Percentiles rank a stretch among this genome's conserved stretches.
Evolutionary conservation across 2,329 filamentous ascomycete genomes (phyloP).

Genomic region (Pseudogymnoascus sp.): DNA sequence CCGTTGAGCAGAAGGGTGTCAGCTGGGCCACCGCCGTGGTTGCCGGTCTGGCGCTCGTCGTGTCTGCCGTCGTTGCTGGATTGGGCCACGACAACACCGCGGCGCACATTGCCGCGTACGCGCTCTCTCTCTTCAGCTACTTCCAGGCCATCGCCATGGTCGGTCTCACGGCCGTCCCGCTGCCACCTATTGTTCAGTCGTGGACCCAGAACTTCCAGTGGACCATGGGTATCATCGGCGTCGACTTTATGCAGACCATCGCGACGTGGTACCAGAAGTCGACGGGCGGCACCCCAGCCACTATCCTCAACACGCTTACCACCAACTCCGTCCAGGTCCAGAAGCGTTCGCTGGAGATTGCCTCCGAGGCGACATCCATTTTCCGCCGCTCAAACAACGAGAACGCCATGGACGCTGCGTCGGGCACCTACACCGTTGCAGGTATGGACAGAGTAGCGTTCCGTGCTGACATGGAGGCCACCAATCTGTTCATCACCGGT

Average conservation of each 20-base stretch:
- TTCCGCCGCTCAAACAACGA: constrained; percentile 42
- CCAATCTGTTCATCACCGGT: constrained; percentile 90
- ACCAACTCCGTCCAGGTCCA: constrained; percentile 72
- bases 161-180: constrained; percentile 69
- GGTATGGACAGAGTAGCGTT: constrained; percentile 89
- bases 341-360: constrained; percentile 39
- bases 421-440: constrained; percentile 55
- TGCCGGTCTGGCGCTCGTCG: constrained; percentile 71
- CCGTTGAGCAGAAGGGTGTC: constrained; percentile 79
- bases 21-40: constrained; percentile 87
- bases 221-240: constrained; percentile 90
- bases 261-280: constrained; percentile 94
- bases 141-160: constrained; percentile 92
- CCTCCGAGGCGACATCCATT: constrained; percentile 26
- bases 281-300: constrained; percentile 78
- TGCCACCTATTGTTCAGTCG: constrained; percentile 80
- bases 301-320: constrained; percentile 64
- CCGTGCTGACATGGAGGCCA: constrained; percentile 72
- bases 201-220: constrained; percentile 99
- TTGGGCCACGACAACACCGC: constrained; percentile 90
- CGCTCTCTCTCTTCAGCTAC: constrained; percentile 86
- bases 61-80: constrained; percentile 82
- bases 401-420: constrained; percentile 43
- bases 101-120: constrained; percentile 87
- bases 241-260: constrained; percentile 80